Evolutionary conservation across 257 asterid genomes (phyloP).

Genomic region (Jacaranda copaia): DNA sequence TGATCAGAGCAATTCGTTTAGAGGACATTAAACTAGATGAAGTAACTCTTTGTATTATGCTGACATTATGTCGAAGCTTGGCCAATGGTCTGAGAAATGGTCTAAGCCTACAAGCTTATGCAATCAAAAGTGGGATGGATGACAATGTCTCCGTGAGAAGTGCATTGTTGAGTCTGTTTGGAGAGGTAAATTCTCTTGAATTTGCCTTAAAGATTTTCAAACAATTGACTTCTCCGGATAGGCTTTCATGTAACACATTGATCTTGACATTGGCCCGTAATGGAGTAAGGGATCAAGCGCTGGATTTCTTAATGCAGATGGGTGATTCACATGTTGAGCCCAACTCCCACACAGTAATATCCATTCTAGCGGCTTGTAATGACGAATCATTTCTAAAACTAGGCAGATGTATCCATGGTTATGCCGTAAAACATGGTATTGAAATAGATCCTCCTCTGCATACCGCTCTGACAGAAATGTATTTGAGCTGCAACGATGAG

Average conservation of each 20-base stretch:
- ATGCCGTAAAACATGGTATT: conserved; percentile 36
- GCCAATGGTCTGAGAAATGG: conserved; percentile 37
- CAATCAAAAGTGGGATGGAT: conserved; percentile 42
- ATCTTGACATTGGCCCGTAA: conserved; percentile 32
- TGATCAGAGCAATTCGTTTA: neutral
- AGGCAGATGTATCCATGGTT: conserved; percentile 42
- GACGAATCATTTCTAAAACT: conserved; percentile 24
- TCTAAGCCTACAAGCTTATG: conserved; percentile 41
- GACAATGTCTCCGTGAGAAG: neutral
- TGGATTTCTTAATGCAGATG: conserved; percentile 38
- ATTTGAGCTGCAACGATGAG: conserved; percentile 42
- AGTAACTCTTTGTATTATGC: conserved; percentile 25
- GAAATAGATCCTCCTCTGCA: conserved; percentile 34
- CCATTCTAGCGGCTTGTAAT: conserved; percentile 44
- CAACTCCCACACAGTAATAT: conserved; percentile 36
- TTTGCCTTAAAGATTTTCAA: conserved; percentile 35
- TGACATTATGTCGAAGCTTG: conserved; percentile 15
- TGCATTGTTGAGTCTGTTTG: conserved; percentile 33
- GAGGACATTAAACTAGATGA: conserved; percentile 33
- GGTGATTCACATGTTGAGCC: conserved; percentile 25
- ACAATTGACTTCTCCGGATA: conserved; percentile 23
- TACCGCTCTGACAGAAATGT: conserved; percentile 47
- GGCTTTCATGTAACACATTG: conserved; percentile 37
- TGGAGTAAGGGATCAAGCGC: conserved; percentile 26
- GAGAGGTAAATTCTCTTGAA: conserved; percentile 30